Base-by-base conservation (phyloP, 345 rosid genomes). In the Aquilaria yunnanensis region DNA sequence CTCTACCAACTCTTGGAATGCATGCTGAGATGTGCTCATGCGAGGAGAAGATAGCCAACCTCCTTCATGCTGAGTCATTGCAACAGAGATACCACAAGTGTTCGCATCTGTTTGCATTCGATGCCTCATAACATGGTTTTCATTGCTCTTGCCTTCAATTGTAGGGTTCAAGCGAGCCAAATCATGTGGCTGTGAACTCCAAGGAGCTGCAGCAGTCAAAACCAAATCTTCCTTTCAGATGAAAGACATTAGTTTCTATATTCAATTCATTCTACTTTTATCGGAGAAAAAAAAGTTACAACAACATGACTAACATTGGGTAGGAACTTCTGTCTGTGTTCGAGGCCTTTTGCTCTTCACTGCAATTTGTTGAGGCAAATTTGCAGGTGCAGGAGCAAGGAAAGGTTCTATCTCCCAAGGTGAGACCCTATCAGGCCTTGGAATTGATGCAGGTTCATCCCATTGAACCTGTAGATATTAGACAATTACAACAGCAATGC, bases 321-420 rank as follows among this genome's bases (percentile, higher is more conserved):
- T 67, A 53, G 88, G 81, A 67, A 72, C 62, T 71, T 82, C 89
- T 54, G 41, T 30, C 43, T 72, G 72, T 46, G 83, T 77, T 9
- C 96, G 80, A 1, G 82, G 81, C 68, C 92, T 77, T 72, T 88
- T 88, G 72, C 59, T 72, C 77, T 85, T 88, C 13, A 60, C 60
- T 1, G 58, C 80, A 78, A 23, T 23, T 62, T 80, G 75, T 65
- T 81, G 89, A 23, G 60, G 78, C 56, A 67, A 69, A 70, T 31
- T 66, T 72, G 3, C 2, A 2, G 77, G 56, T 54, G 78, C 45
- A 51, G 87, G 74, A 47, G 83, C 59, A 51, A 69, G 66, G 59
- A 75, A 77, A 67, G 89, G 86, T 67, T 88, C 96, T 33, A 88
- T 81, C 67, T 88, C 96, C 96, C 96, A 88, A 41, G 89, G 81